Base-by-base conservation (phyloP, 768 basidiomycete genomes). In the Hypsizygus marmoreus region DNA sequence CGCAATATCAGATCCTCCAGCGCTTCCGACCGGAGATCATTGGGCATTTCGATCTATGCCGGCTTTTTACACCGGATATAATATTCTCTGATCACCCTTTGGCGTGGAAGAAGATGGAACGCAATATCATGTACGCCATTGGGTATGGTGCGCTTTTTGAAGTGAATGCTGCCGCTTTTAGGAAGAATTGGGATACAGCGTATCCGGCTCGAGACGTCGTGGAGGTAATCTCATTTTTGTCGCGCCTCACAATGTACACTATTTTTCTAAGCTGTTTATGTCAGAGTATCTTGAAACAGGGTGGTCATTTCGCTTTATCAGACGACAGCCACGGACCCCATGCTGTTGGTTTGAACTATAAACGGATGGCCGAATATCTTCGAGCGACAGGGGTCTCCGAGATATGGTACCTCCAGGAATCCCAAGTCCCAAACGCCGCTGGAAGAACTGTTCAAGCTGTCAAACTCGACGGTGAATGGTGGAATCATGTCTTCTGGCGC, bases 281-380 rank as follows among this genome's bases (percentile, higher is more conserved):
- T 20, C 60, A 97, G 95, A 58, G 87, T 17, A 88, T 97, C 45
- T 54, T 81, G n/a, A 60, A 73, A 32, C 65, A 74, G 36, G 80
- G 77, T 8, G 97, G 95, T 2, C 80, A 81, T 17, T 81, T 97
- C 52, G 79, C 86, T n/a, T 75, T 99, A 19, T 98, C 95, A 4
- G 97, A 98, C 62, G 97, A 98, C 68, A 95, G 94, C 41, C 97
- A 99, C 58, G 93, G 91, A 0, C 88, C 92, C 2, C 80, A 82
- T 24, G 82, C 82, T 8, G 93, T 98, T 43, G 94, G 93, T 0
- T 72, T 92, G 47, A 92, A 97, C 64, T 99, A 97, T 57, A 58
- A 69, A 43, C 73, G 77, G 14, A 65, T 88, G 50, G 72, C 70
- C 36, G 71, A 74, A 8, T 98, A 97, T 65, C 70, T 93, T 22